Percentiles rank a stretch among this genome's conserved stretches.
Evolutionary conservation across 768 basidiomycete species (phyloP).

Genomic region (Naganishia onofrii): DNA sequence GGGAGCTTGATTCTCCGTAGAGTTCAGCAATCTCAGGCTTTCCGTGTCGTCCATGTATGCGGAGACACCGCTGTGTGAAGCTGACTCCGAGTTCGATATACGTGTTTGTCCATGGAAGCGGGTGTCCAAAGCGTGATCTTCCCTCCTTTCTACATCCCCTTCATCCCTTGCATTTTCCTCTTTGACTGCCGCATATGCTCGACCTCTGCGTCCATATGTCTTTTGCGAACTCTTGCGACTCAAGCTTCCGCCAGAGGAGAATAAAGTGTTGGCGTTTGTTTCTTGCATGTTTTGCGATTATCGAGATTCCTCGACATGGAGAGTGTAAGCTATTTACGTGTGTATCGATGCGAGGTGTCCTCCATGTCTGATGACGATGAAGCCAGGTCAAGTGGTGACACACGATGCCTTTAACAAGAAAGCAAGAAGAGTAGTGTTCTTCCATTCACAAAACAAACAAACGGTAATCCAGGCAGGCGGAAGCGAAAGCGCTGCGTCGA

Average conservation of each 20-base stretch:
- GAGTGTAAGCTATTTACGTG: not conserved
- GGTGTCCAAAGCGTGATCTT: not conserved
- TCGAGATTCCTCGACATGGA: not conserved
- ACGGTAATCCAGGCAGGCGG: too few relatives aligned
- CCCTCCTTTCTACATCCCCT: not conserved
- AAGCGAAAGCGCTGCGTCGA: not conserved
- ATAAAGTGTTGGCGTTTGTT: not conserved
- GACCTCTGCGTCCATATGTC: slow-evolving; percentile 10
- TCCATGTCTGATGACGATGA: too few relatives aligned
- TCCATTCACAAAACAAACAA: too few relatives aligned
- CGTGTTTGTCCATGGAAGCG: not conserved
- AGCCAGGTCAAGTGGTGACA: too few relatives aligned
- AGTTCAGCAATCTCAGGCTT: not conserved
- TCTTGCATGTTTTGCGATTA: slow-evolving; percentile 1
- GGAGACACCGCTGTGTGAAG: not conserved
- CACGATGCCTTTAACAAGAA: too few relatives aligned
- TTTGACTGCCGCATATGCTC: slow-evolving; percentile 3
- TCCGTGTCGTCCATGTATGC: not conserved
- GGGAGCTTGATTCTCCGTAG: not conserved
- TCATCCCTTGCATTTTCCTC: not conserved
- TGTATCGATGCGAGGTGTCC: too few relatives aligned
- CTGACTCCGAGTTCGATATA: not conserved
- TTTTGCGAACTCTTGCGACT: slow-evolving; percentile 13
- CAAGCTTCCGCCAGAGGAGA: not conserved
- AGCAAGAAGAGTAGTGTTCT: too few relatives aligned